Conservation (phyloP, 164 flowering plant genomes). For the Stephania yunnanensis region DNA sequence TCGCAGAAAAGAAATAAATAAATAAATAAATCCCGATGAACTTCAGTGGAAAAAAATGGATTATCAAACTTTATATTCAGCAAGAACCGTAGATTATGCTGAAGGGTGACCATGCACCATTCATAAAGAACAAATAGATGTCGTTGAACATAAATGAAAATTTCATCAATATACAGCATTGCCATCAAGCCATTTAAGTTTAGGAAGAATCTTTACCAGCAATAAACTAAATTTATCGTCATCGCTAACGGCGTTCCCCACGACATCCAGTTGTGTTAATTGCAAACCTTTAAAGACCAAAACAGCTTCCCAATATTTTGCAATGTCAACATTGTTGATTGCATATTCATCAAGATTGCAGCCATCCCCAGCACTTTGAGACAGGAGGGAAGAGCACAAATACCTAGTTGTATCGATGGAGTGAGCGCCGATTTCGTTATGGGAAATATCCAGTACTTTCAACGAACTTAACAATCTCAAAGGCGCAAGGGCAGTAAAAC, state of each 20-base stretch:
- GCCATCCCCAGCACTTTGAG: conserved; percentile 34
- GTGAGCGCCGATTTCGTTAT: conserved; percentile 79
- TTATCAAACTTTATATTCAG: too few relatives aligned
- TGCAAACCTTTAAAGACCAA: conserved; percentile 46
- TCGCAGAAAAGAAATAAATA: too few relatives aligned
- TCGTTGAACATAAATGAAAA: background rate
- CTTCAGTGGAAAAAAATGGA: too few relatives aligned
- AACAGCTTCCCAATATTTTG: conserved; percentile 55
- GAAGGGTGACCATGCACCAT: background rate
- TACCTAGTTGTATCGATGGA: conserved; percentile 71
- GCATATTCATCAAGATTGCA: conserved; percentile 26
- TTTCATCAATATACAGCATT: conserved; percentile 24
- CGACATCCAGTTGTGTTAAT: conserved; percentile 57
- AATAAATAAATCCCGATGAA: too few relatives aligned
- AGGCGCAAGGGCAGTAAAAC: conserved; percentile 73
- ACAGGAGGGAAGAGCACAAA: conserved; percentile 64
- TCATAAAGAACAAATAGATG: background rate
- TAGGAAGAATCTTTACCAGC: conserved; percentile 42
- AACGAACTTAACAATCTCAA: conserved; percentile 48
- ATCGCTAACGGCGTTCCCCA: conserved; percentile 50
- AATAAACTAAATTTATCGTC: conserved; percentile 39
- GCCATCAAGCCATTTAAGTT: conserved; percentile 65
- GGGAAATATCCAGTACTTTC: conserved; percentile 58
- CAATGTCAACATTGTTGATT: conserved; percentile 14
- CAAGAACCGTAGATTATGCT: too few relatives aligned